Evolutionary conservation across 768 basidiomycete genomes (phyloP).

Genomic region (Boletus barrowsii): DNA sequence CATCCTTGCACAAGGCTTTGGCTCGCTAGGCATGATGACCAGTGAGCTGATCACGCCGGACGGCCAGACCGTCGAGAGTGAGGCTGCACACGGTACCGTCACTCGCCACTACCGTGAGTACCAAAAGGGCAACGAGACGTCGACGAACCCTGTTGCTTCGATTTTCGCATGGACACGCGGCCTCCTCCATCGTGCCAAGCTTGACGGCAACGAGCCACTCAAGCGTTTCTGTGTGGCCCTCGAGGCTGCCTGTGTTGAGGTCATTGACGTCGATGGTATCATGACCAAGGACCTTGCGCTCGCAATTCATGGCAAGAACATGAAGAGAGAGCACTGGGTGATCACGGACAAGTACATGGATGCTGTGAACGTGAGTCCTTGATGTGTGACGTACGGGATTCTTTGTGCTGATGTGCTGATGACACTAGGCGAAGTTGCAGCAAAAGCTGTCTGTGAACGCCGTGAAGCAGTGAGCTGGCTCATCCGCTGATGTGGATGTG

Average conservation of each 20-base stretch:
- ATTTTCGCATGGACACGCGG: conserved; percentile 99
- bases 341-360: conserved; percentile 92
- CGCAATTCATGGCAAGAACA: conserved; percentile 85
- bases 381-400: not conserved
- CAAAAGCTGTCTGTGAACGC: conserved; percentile 38
- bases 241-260: conserved; percentile 86
- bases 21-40: conserved; percentile 97
- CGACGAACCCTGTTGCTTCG: conserved; percentile 96
- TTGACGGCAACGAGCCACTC: conserved; percentile 79
- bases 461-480: conserved; percentile 18
- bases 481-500: not conserved
- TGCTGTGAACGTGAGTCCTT: conserved; percentile 72
- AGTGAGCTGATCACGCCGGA: conserved; percentile 93
- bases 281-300: conserved; percentile 99
- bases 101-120: conserved; percentile 96
- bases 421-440: conserved; percentile 41
- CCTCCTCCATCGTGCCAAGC: conserved; percentile 86
- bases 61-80: conserved; percentile 87
- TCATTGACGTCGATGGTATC: conserved; percentile 83
- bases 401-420: conserved; percentile 13
- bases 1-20: conserved; percentile 97
- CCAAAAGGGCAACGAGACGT: conserved; percentile 97
- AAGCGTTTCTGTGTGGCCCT: conserved; percentile 72
- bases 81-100: conserved; percentile 97
- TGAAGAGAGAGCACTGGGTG: conserved; percentile 98